These are phyloP conservation scores for Saturnispora galanensis DNA, from an alignment of 805 yeast genomes.

Conservation along the genomic window DNA sequence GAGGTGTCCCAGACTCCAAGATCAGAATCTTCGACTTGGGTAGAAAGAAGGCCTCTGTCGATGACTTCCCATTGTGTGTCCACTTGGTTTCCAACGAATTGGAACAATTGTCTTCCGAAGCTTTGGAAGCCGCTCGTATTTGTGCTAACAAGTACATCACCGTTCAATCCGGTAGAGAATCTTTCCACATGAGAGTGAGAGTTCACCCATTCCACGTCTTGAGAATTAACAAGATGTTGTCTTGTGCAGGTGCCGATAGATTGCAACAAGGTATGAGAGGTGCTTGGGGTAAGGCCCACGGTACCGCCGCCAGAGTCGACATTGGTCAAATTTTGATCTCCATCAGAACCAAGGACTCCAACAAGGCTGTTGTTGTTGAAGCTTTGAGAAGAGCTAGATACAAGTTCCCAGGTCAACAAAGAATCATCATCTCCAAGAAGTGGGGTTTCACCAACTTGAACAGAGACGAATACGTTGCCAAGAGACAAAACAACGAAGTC, in stretches of 20 bases:
- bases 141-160: constrained; percentile 99
- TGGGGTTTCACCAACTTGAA: constrained; percentile 99
- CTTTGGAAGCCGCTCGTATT: constrained; percentile 99
- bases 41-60: constrained; percentile 99
- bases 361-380: constrained; percentile 96
- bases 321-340: constrained; percentile 98
- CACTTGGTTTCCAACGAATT: constrained; percentile 98
- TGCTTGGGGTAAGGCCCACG: constrained; percentile 99
- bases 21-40: constrained; percentile 98
- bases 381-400: constrained; percentile 99
- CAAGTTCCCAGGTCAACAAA: constrained; percentile 99
- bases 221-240: constrained; percentile 99
- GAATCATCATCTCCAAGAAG: constrained; percentile 97
- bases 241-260: constrained; percentile 99
- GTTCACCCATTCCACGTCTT: constrained; percentile 99
- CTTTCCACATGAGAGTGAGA: constrained; percentile 99
- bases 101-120: constrained; percentile 99
- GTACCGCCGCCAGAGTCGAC: constrained; percentile 98
- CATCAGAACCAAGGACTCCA: constrained; percentile 95
- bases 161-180: constrained; percentile 95
- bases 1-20: constrained; percentile 99
- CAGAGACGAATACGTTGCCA: constrained; percentile 93
- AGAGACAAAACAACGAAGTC: constrained; percentile 96
- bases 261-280: constrained; percentile 99
- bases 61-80: constrained; percentile 98